Conservation (phyloP, 1,284 basidiomycete genomes). For the Ganoderma lucidum region DNA sequence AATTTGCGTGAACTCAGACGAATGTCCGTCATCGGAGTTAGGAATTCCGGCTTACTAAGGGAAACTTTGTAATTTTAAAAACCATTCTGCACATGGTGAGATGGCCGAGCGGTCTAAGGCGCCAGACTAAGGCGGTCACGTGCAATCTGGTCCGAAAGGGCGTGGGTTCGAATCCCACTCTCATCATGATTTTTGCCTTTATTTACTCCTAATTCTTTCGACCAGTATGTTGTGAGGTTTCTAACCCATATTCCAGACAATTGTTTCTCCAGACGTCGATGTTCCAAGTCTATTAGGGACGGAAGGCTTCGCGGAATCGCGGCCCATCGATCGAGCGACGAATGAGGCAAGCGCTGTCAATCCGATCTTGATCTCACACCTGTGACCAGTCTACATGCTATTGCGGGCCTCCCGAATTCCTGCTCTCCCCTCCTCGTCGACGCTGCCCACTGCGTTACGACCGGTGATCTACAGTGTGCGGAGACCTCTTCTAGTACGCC, state of each 20-base stretch:
- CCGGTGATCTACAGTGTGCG: too few species aligned
- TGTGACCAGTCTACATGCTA: neutral
- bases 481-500: neutral
- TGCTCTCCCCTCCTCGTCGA: neutral
- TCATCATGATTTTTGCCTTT: slow-evolving; percentile 33
- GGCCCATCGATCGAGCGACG: neutral
- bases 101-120: slow-evolving; percentile 89
- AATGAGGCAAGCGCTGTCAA: slow-evolving; percentile 6
- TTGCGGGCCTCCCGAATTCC: neutral
- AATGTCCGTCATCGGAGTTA: too few species aligned
- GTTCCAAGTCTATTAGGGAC: neutral
- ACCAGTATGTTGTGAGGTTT: neutral
- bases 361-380: neutral
- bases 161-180: slow-evolving; percentile 55
- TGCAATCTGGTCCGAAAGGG: slow-evolving; percentile 29
- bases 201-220: neutral
- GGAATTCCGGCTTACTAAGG: too few species aligned
- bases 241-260: neutral
- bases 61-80: too few species aligned
- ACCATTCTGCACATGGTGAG: slow-evolving; percentile 45
- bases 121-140: slow-evolving; percentile 61
- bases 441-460: neutral
- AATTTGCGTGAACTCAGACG: too few species aligned
- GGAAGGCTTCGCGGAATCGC: neutral
- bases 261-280: neutral